These are phyloP conservation scores for Lachancea lanzarotensis DNA, from an alignment of 805 yeast genomes.

Conservation along the genomic window DNA sequence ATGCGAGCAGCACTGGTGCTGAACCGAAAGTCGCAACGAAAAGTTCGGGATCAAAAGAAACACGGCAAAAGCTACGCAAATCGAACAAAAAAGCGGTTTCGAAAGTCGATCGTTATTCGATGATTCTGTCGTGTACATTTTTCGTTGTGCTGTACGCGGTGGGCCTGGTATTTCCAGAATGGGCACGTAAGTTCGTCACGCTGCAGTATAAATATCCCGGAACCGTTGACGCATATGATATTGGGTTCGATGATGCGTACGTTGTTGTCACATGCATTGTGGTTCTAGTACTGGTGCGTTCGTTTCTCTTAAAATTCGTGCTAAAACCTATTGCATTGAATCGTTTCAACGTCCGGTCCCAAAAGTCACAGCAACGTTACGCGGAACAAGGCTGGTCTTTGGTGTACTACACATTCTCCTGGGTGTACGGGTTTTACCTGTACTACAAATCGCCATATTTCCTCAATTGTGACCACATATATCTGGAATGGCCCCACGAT, in stretches of 20 bases:
- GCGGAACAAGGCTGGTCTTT: constrained; percentile 84
- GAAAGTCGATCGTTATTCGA: constrained; percentile 25
- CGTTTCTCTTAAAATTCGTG: constrained; percentile 50
- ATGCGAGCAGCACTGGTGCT: background rate
- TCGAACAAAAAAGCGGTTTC: constrained; percentile 7
- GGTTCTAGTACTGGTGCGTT: constrained; percentile 50
- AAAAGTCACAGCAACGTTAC: constrained; percentile 57
- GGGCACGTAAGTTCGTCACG: constrained; percentile 34
- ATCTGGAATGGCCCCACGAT: constrained; percentile 70
- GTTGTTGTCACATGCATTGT: constrained; percentile 50
- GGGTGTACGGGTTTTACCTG: constrained; percentile 50
- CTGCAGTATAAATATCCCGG: constrained; percentile 35
- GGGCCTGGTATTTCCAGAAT: constrained; percentile 21
- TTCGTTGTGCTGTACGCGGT: constrained; percentile 18
- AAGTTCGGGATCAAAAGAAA: background rate
- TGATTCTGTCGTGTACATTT: constrained; percentile 22
- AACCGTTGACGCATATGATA: constrained; percentile 38
- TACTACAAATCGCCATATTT: constrained; percentile 55
- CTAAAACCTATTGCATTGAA: constrained; percentile 50
- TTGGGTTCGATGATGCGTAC: constrained; percentile 50
- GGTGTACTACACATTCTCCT: constrained; percentile 51
- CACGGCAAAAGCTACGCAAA: background rate
- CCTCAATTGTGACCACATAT: constrained; percentile 50
- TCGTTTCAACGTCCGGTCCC: constrained; percentile 38
- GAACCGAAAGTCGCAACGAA: background rate